Evolutionary conservation across 495 filamentous ascomycete species (phyloP), one percentile per base, ranked within the genome.

Genomic region (Aspergillus baeticus): DNA sequence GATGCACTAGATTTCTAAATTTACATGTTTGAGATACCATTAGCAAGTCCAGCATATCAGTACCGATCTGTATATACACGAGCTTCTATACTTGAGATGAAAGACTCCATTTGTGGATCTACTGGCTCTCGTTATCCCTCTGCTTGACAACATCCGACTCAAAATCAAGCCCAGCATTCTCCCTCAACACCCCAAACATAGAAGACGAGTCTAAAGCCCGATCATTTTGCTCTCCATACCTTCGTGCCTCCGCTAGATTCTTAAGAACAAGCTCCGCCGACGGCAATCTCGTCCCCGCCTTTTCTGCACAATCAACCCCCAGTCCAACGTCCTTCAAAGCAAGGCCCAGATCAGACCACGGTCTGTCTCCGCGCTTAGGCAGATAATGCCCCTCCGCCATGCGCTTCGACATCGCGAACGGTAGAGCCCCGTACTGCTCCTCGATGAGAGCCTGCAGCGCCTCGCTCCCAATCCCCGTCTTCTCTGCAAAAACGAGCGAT

Each of bases 1-100:
- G 77, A 83, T 49, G 69, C 67, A 6, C 58, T 85, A 46, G 74
- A 71, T 3, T 77, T 83, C 63, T 77, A 41, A 22, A 29, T 45
- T 20, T 43, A 20, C 31, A 10, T 50, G 21, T 50, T 37, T 26
- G 23, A 23, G 47, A 50, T 50, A 50, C 47, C 47, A 38, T 35
- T 22, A 7, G 47, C 10, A 50, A 37, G 18, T 36, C 15, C 15
- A 50, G 8, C 8, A 4, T 3, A 29, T 8, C 8, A 29, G 26
- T 8, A 29, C 26, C 26, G 3, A 8, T 29, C 4, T 29, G 26
- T 29, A 29, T 8, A 29, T 29, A 29, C 26, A 29, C 26, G 4
- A 29, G 3, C 26, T 4, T 29, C 26, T 8, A 8, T 29, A 29
- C 26, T 29, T 29, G 26, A n/a, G n/a, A n/a, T n/a, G n/a, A n/a